phyloP scores from a whole-genome alignment of 768 basidiomycete genomes.

The Kwoniella dendrophila region DNA sequence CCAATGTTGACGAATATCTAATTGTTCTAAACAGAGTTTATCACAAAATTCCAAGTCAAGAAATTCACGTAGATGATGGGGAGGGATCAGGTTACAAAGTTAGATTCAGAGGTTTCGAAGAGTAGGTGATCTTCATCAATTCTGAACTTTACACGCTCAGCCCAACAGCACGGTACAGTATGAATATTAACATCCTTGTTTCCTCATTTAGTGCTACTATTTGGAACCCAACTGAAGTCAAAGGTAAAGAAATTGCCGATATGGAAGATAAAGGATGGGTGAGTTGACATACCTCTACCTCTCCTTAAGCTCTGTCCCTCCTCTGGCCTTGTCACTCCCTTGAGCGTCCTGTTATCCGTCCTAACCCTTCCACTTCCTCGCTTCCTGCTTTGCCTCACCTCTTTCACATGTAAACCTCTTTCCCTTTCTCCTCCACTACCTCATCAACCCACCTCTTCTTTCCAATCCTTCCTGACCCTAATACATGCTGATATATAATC shows the following conservation, averaged over 20 bases:
- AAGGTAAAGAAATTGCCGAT: conserved; percentile 74
- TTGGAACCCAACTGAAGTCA: conserved; percentile 84
- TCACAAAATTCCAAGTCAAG: conserved; percentile 44
- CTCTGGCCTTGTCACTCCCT: too few relatives aligned
- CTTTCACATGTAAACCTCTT: too few relatives aligned
- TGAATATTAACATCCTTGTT: background rate
- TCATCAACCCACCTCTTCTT: too few relatives aligned
- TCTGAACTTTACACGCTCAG: background rate
- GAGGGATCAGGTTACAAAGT: conserved; percentile 41
- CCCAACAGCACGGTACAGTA: background rate
- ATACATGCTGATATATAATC: background rate
- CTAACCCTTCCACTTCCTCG: too few relatives aligned
- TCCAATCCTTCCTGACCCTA: background rate
- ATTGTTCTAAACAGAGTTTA: conserved; percentile 37
- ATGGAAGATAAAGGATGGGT: conserved; percentile 91
- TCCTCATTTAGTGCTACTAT: conserved; percentile 61
- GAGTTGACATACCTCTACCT: too few relatives aligned
- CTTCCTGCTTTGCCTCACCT: too few relatives aligned
- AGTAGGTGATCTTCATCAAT: conserved; percentile 38
- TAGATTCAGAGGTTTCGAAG: conserved; percentile 48
- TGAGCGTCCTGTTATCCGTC: too few relatives aligned
- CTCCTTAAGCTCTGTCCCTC: too few relatives aligned
- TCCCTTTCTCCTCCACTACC: too few relatives aligned
- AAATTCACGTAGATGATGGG: conserved; percentile 50
- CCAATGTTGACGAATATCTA: background rate